These are phyloP conservation scores for Cordyceps farinosa DNA, from an alignment of 2,329 filamentous ascomycete genomes.

Conservation along the genomic window DNA sequence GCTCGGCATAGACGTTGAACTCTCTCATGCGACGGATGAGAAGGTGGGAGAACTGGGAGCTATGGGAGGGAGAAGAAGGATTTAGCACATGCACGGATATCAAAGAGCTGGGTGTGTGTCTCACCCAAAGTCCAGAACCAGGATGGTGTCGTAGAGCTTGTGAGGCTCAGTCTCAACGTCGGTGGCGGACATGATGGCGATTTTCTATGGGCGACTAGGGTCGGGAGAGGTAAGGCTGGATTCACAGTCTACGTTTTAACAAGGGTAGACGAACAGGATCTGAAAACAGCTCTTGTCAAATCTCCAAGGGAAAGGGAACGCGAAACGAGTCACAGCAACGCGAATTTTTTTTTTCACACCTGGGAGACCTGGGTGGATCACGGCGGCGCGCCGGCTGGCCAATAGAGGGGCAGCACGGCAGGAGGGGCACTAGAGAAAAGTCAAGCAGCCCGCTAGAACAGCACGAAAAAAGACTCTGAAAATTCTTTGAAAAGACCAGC, in stretches of 20 bases:
- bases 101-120: background rate
- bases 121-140: slow-evolving; percentile 67
- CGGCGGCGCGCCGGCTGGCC: background rate
- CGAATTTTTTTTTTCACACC: background rate
- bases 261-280: slow-evolving; percentile 1
- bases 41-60: slow-evolving; percentile 65
- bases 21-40: slow-evolving; percentile 72
- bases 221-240: background rate
- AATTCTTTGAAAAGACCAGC: background rate
- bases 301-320: background rate
- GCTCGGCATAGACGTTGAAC: slow-evolving; percentile 80
- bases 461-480: background rate
- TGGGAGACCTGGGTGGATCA: background rate
- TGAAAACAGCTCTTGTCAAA: slow-evolving; percentile 1
- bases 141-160: slow-evolving; percentile 48
- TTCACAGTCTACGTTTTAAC: background rate
- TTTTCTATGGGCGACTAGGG: background rate
- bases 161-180: slow-evolving; percentile 12
- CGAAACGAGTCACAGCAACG: background rate
- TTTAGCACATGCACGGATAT: background rate
- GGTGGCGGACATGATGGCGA: slow-evolving; percentile 6
- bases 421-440: slow-evolving; percentile 2
- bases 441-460: background rate
- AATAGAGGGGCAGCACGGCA: background rate
- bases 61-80: background rate